Evolutionary conservation across 164 flowering plant species (phyloP).

Genomic region (Amborella trichopoda): DNA sequence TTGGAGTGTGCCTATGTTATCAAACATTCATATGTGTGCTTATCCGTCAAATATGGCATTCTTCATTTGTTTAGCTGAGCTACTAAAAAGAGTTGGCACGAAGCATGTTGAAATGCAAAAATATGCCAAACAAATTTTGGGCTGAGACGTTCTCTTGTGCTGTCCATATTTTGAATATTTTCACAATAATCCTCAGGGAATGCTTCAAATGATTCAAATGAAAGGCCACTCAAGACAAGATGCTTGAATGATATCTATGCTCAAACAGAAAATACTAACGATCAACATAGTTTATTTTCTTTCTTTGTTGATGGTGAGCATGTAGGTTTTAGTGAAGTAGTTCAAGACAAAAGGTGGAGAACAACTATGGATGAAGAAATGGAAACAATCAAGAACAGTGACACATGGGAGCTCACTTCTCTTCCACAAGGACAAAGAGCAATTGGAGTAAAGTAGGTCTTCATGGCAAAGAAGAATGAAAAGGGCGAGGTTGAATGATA

Average conservation of each 20-base stretch:
- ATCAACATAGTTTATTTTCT: neutral
- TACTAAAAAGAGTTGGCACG: too few species aligned
- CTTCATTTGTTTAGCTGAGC: too few species aligned
- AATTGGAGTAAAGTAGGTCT: slow-evolving; percentile 2
- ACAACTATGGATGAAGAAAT: neutral
- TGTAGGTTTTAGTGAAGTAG: neutral
- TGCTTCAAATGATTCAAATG: neutral
- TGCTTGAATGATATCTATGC: neutral
- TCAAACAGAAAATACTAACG: neutral
- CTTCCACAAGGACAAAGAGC: neutral
- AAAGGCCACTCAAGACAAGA: neutral
- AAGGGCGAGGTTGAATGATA: neutral
- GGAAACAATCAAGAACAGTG: neutral
- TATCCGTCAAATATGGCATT: too few species aligned
- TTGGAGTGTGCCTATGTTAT: too few species aligned
- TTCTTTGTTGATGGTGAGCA: neutral
- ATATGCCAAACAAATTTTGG: too few species aligned
- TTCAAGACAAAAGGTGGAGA: neutral
- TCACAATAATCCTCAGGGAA: too few species aligned
- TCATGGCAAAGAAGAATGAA: slow-evolving; percentile 1
- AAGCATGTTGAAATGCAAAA: too few species aligned
- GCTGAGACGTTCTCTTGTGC: too few species aligned
- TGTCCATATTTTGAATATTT: too few species aligned
- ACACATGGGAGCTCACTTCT: neutral
- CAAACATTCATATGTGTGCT: too few species aligned